These are phyloP conservation scores for Colletotrichum navitas DNA, from an alignment of 2,329 filamentous ascomycete species.

Conservation along the genomic window DNA sequence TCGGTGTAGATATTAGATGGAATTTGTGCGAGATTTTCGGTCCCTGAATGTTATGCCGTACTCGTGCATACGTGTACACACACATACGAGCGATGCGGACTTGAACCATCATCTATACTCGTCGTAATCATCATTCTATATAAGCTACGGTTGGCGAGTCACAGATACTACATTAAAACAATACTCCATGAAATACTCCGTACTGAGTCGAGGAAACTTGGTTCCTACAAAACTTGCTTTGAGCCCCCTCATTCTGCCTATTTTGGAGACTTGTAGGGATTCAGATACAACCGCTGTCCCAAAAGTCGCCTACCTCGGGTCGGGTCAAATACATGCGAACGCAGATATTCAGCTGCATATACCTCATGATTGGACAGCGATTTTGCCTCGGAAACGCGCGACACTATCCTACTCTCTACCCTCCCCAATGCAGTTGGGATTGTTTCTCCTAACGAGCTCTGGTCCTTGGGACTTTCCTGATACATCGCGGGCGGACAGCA, in stretches of 20 bases:
- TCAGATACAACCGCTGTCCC: neutral
- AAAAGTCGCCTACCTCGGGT: slow-evolving; percentile 13
- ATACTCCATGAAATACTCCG: too few species aligned
- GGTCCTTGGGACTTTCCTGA: neutral
- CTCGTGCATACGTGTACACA: too few species aligned
- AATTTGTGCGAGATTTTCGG: neutral
- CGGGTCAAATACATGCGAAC: slow-evolving; percentile 37
- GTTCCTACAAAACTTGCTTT: too few species aligned
- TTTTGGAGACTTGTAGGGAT: neutral
- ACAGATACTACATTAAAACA: neutral
- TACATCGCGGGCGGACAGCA: neutral
- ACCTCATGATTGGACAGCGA: slow-evolving; percentile 23
- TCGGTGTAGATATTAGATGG: neutral
- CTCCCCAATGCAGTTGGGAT: neutral
- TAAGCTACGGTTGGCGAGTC: neutral
- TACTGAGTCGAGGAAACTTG: neutral
- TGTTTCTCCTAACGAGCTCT: slow-evolving; percentile 8
- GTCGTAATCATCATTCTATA: neutral
- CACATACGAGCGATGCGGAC: neutral
- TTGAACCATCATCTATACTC: neutral
- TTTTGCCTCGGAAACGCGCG: slow-evolving; percentile 16
- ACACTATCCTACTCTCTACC: slow-evolving; percentile 1
- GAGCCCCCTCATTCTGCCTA: neutral
- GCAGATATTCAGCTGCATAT: neutral
- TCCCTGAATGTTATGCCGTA: neutral